Base-by-base conservation (phyloP, 768 basidiomycete genomes). In the Amanita molliuscula region DNA sequence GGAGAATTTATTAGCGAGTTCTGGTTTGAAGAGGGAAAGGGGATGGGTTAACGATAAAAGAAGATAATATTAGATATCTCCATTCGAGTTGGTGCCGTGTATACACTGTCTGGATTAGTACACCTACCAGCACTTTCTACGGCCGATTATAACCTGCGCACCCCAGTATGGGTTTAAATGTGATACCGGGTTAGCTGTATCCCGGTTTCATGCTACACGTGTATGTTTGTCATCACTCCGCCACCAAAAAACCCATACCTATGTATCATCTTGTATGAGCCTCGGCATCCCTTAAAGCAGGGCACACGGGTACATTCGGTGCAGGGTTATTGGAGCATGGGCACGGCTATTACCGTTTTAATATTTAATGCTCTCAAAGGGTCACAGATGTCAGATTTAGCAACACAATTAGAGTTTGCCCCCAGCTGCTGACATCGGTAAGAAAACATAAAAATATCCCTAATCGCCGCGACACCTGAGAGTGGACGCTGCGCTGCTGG, bases 1-100 rank as follows among this genome's bases (percentile, higher is more conserved):
- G 9, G 84, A 94, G 63, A 88, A 89, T 58, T 72, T 99, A 20
- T 68, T 98, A 59, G 94, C 88, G 56, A 48, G 77, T 55, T 18
- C 31, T 45, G 9, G 16, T 18, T 29, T 25, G 36, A 31, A 15
- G 16, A 23, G 36, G 35, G 45, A 8, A 15, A 25, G 31, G 36
- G 38, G 3, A 16, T 38, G 37, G 37, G 37, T 5, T 6, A 20
- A 38, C 20, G 37, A 21, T 20, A 18, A 38, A 38, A 21, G 37
- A 38, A 21, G 38, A 21, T 21, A 29, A n/a, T 36, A 20, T 23
- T 31, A 31, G 31, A 31, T 31, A 31, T 31, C 31, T 13, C 31
- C 3, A 9, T 40, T 9, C 3, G 5, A 4, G 15, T 16, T 6
- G 35, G 11, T 34, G n/a, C 33, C n/a, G 33, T n/a, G 35, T 15